Evolutionary conservation across 805 yeast species (phyloP).

Genomic region (Barnettozyma wickerhamii): DNA sequence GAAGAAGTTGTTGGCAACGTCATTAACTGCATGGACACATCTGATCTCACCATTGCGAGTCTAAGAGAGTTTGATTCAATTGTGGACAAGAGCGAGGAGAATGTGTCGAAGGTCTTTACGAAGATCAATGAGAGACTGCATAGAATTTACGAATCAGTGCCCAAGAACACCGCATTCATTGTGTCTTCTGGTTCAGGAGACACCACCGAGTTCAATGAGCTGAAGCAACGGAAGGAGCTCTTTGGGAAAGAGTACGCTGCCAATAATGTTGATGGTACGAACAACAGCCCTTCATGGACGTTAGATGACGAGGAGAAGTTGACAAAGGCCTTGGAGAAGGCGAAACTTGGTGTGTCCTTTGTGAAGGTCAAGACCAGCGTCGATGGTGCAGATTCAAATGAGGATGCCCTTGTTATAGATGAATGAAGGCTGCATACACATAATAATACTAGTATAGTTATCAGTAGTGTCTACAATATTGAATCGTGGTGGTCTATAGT

Average conservation of each 20-base stretch:
- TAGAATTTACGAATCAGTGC: conserved; percentile 46
- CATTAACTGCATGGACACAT: conserved; percentile 11
- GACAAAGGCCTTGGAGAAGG: conserved; percentile 40
- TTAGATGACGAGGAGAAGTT: conserved; percentile 44
- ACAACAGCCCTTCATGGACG: conserved; percentile 55
- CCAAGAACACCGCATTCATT: conserved; percentile 56
- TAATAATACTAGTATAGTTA: too few species aligned
- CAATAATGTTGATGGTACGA: conserved; percentile 19
- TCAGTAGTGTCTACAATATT: too few species aligned
- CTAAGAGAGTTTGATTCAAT: conserved; percentile 44
- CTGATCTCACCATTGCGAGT: conserved; percentile 48
- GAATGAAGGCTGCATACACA: too few species aligned
- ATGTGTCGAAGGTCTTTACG: conserved; percentile 6
- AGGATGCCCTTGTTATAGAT: too few species aligned
- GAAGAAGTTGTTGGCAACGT: conserved; percentile 49
- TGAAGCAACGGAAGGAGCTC: conserved; percentile 40
- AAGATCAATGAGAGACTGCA: conserved; percentile 42
- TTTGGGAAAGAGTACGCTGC: conserved; percentile 41
- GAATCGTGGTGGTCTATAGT: too few species aligned
- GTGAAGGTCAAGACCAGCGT: conserved; percentile 37
- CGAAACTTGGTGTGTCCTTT: conserved; percentile 59
- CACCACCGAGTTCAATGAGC: conserved; percentile 40
- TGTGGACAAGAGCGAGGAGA: conserved; percentile 12
- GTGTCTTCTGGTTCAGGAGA: conserved; percentile 63
- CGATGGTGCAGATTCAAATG: background rate